Evolutionary conservation across 176 grass and related monocot species (phyloP), one percentile per base, ranked within the genome.

Genomic region (Rhynchospora tenuis): DNA sequence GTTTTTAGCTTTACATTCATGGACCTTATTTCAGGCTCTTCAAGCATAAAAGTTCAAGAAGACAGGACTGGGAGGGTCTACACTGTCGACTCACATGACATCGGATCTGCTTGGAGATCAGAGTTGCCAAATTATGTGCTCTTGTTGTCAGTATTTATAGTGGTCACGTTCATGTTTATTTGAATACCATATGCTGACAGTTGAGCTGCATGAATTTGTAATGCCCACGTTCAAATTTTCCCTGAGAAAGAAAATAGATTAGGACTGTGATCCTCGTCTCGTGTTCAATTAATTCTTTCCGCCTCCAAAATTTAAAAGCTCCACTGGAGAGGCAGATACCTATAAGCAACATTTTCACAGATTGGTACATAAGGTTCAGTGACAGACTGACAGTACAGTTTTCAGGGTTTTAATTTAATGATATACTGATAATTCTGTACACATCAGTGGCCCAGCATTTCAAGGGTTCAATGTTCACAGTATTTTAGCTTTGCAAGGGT

Each of bases 1-100:
- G 61, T 6, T 48, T 0, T 12, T 23, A 51, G 17, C 11, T 74
- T 31, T 28, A 27, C 9, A 11, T 72, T 87, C 43, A 50, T 19
- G 31, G 7, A 5, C 13, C 29, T 71, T 9, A 50, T 88, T 87
- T 48, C 84, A 98, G 96, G 96, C 29, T 98, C 96, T 77, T 98
- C 96, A 6, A 98, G 89, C 88, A 95, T 98, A 77, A 90, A 95
- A 81, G 84, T 98, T 22, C 64, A 88, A 87, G 96, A 98, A 81
- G 93, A 93, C 58, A 88, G 64, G 45, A 91, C 86, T 9, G 88
- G 88, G 48, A 86, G 65, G 52, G 62, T 67, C 20, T 98, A 92
- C 27, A 85, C 83, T 3, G 85, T 98, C 2, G 47, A 90, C 24
- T 86, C 86, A 26, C 84, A 93, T 46, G 74, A 91, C 64, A 74